Conservation (phyloP, 2,329 filamentous ascomycete species). For the Calonectria leucothoes region DNA sequence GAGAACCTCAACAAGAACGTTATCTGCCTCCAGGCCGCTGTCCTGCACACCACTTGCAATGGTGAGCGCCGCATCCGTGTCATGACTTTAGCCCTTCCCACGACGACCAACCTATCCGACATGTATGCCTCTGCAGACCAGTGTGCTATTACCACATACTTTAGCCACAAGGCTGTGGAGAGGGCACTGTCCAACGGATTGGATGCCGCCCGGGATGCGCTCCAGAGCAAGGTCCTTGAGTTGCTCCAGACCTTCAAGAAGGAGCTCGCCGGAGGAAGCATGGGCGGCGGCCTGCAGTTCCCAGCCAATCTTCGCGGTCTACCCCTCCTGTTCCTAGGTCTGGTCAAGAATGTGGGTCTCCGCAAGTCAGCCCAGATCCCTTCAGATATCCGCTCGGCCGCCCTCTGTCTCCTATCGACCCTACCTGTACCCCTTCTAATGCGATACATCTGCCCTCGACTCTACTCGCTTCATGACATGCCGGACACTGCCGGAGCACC, state of each 20-base stretch:
- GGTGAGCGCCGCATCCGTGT: constrained; percentile 96
- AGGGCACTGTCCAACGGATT: constrained; percentile 85
- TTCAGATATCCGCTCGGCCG: constrained; percentile 91
- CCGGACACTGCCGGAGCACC: constrained; percentile 90
- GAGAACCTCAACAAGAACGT: constrained; percentile 93
- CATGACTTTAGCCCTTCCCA: constrained; percentile 91
- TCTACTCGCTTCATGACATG: constrained; percentile 96
- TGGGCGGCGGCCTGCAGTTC: constrained; percentile 94
- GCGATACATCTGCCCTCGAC: constrained; percentile 88
- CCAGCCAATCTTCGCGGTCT: constrained; percentile 91
- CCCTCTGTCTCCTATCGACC: constrained; percentile 93
- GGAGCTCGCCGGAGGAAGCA: constrained; percentile 94
- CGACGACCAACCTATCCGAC: constrained; percentile 89
- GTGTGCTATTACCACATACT: constrained; percentile 91
- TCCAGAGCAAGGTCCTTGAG: constrained; percentile 93
- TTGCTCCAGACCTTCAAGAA: constrained; percentile 96
- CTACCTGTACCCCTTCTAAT: constrained; percentile 89
- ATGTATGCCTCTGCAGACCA: constrained; percentile 96
- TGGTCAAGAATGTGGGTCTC: constrained; percentile 96
- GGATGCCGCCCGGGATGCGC: constrained; percentile 88
- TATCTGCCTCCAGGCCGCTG: constrained; percentile 92
- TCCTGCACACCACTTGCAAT: constrained; percentile 97
- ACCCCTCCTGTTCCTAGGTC: constrained; percentile 88
- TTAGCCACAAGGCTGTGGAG: constrained; percentile 98
- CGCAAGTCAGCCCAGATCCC: constrained; percentile 94